Evolutionary conservation across 257 asterid genomes (phyloP).

Genomic region (Penstemon davidsonii): DNA sequence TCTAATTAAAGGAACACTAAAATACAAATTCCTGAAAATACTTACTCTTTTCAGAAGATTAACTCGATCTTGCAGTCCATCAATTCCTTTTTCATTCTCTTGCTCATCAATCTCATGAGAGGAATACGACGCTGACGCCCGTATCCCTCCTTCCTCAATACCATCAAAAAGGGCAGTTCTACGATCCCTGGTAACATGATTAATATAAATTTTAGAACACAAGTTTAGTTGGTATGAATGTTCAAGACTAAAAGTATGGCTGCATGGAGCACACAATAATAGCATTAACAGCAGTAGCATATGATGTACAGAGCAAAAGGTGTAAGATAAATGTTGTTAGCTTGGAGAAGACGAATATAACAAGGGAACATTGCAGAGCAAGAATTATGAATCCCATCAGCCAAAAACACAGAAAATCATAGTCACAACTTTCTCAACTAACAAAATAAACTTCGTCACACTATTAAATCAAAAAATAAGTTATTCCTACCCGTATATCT

Average conservation of each 20-base stretch:
- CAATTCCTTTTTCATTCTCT: conserved; percentile 76
- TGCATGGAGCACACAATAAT: too few relatives aligned
- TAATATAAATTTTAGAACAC: not conserved
- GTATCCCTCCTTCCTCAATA: conserved; percentile 95
- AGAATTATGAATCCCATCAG: too few relatives aligned
- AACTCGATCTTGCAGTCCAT: conserved; percentile 86
- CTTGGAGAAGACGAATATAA: too few relatives aligned
- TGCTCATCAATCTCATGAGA: conserved; percentile 92
- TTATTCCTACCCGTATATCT: too few relatives aligned
- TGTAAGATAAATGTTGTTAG: too few relatives aligned
- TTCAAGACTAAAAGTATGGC: too few relatives aligned
- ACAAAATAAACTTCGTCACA: too few relatives aligned
- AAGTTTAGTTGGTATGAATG: too few relatives aligned
- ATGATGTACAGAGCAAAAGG: too few relatives aligned
- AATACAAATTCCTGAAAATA: conserved; percentile 12
- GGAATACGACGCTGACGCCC: conserved; percentile 75
- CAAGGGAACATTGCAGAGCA: too few relatives aligned
- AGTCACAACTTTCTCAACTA: not conserved
- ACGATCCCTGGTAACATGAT: conserved; percentile 56
- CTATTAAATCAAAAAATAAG: too few relatives aligned
- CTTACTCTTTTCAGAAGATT: conserved; percentile 79
- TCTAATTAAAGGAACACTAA: not conserved
- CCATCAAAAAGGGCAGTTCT: conserved; percentile 94
- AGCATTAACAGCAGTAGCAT: too few relatives aligned
- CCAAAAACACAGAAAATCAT: not conserved